Base-by-base conservation (phyloP, 2,329 filamentous ascomycete species). In the Fusarium circinatum region DNA sequence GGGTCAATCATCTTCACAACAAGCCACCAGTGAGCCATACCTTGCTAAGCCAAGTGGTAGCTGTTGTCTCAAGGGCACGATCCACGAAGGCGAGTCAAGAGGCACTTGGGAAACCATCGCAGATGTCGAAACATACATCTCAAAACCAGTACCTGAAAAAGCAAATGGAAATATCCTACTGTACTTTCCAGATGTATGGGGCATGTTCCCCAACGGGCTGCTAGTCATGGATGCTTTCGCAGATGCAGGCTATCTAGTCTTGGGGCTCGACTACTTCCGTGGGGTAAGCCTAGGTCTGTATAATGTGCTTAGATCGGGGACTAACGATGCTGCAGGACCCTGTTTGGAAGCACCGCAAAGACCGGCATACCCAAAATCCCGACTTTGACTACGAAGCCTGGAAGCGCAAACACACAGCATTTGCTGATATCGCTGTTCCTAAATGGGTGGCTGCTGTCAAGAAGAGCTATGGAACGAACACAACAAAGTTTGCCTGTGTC, bases 101-200 rank as follows among this genome's bases (percentile, higher is more conserved):
- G 60, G 60, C 15, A 41, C 42, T 20, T 59, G 60, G 60, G 28
- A 59, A 14, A 63, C 34, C 1, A 63, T 63, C 3, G 42, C 52
- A 5, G 52, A 48, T 13, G 60, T 63, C 15, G 52, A 59, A 45
- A 63, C 60, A 7, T 59, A 63, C 34, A 63, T 63, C 18, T 59
- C 60, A 13, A 59, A 30, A 39, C 60, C 60, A 12, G 17, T 10
- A 13, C 28, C 54, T 3, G 11, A 41, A 22, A 63, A 63, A 10
- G 52, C 12, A n/a, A 63, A 63, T 24, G 60, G 54, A 17, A 59
- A 63, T 13, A 63, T 63, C 1, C 28, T 63, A 20, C 42, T 63
- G 3, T 63, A 63, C 15, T 63, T 63, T 28, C 60, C 54, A 39
- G 60, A 63, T n/a, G 60, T 63, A 47, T 63, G 60, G 60, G 54